Evolutionary conservation across 2,329 filamentous ascomycete genomes (phyloP).

Genomic region (Pseudogymnoascus sp.): DNA sequence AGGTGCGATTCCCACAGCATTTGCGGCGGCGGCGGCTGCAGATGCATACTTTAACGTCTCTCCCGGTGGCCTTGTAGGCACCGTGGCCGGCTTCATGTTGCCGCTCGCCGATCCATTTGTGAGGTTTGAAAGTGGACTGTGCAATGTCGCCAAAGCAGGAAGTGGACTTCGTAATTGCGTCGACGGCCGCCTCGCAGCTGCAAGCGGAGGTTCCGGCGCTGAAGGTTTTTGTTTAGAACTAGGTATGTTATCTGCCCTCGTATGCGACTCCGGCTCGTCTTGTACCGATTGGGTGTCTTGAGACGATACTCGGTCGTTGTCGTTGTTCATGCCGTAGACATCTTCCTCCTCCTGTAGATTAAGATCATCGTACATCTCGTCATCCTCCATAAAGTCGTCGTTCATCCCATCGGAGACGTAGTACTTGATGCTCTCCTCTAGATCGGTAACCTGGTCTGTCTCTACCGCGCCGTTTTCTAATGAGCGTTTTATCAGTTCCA

Average conservation of each 20-base stretch:
- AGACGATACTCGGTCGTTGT: conserved; percentile 84
- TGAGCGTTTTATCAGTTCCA: conserved; percentile 83
- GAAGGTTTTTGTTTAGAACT: conserved; percentile 43
- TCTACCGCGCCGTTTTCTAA: conserved; percentile 91
- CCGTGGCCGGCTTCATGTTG: conserved; percentile 85
- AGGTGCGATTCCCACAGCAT: conserved; percentile 87
- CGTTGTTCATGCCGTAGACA: conserved; percentile 69
- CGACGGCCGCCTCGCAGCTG: conserved; percentile 63
- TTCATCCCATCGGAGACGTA: conserved; percentile 88
- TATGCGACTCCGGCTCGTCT: conserved; percentile 66
- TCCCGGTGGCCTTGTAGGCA: conserved; percentile 75
- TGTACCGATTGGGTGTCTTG: conserved; percentile 90
- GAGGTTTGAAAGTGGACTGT: conserved; percentile 59
- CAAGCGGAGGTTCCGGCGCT: conserved; percentile 49
- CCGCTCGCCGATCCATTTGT: conserved; percentile 52
- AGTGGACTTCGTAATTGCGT: conserved; percentile 88
- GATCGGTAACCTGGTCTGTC: conserved; percentile 73
- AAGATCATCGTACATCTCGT: conserved; percentile 90
- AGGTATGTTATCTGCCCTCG: conserved; percentile 38
- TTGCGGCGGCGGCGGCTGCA: conserved; percentile 86
- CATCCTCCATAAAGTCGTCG: conserved; percentile 87
- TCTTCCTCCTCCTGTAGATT: conserved; percentile 90
- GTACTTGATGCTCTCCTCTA: conserved; percentile 90
- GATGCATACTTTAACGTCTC: conserved; percentile 96
- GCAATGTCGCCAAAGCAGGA: conserved; percentile 84